Base-by-base conservation (phyloP, 352 stramenopile genomes). In the Phytopythium montanum region DNA sequence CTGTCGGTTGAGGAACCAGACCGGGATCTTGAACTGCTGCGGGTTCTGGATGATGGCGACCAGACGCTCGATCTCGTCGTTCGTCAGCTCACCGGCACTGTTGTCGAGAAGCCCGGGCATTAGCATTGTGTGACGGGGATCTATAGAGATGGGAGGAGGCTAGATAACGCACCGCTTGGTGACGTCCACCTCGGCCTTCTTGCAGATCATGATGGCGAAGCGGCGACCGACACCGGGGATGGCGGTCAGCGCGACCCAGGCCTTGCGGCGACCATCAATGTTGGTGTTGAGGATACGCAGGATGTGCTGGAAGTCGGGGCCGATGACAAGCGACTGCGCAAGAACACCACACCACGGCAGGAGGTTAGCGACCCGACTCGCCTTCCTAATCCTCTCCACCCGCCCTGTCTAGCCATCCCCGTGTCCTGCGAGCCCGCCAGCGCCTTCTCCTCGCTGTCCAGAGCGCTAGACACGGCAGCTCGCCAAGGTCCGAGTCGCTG, bases 241-340 rank as follows among this genome's bases (percentile, higher is more conserved):
- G 69, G 85, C 67, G 71, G 85, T 94, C 70, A 94, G 64, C 52
- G 85, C 85, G 68, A 92, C 73, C 85, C 82, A 92, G 56, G 86
- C 78, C 79, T 94, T 99, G 71, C 96, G 90, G 82, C 97, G 97
- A 88, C 97, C 97, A 87, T 99, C 97, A 80, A 99, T 97, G 90
- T 99, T 99, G 67, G 97, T 99, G 88, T 99, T 99, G 71, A 99
- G 96, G 84, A 99, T 99, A 99, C 97, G 97, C 72, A 99, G 92
- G 90, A 99, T 99, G 92, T 99, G 97, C 83, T 99, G 97, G 85
- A 99, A 99, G 79, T 99, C 97, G 74, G 86, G 90, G 72, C 91
- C 89, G 75, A 94, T 92, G 71, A 94, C 85, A 82, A 94, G 85
- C 78, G 85, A 94, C 85, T 94, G 63, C 38, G 61, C 21, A 26